Conservation (phyloP, 2,329 filamentous ascomycete species). For the Ceratocystis harringtonii region DNA sequence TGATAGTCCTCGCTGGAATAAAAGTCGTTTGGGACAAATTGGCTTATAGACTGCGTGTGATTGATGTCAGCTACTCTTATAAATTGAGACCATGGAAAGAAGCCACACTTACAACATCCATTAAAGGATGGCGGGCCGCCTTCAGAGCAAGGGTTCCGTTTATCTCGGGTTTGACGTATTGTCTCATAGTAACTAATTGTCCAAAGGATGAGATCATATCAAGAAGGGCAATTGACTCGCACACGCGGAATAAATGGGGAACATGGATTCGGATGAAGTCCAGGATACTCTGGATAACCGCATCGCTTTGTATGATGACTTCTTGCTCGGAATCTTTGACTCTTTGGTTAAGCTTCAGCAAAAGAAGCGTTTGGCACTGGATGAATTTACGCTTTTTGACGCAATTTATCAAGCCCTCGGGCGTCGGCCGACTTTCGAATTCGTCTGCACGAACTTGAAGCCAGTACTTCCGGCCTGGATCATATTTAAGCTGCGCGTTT, state of each 20-base stretch:
- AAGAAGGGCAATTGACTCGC: constrained; percentile 70
- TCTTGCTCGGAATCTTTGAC: constrained; percentile 73
- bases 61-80: too few relatives aligned
- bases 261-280: constrained; percentile 56
- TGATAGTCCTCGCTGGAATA: constrained; percentile 67
- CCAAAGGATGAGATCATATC: constrained; percentile 75
- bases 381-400: constrained; percentile 57
- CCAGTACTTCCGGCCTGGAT: constrained; percentile 65
- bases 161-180: constrained; percentile 51
- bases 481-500: constrained; percentile 54
- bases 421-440: constrained; percentile 44
- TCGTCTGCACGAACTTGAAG: constrained; percentile 50
- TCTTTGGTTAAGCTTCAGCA: constrained; percentile 66
- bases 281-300: constrained; percentile 56
- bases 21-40: constrained; percentile 78
- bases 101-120: constrained; percentile 43
- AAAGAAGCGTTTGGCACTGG: constrained; percentile 73
- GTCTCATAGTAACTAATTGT: constrained; percentile 49
- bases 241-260: constrained; percentile 63
- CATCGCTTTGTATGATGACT: constrained; percentile 68
- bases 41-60: constrained; percentile 27
- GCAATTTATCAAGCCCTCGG: constrained; percentile 62
- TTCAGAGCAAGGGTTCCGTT: constrained; percentile 56
- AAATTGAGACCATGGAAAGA: too few relatives aligned
- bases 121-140: constrained; percentile 60